These are phyloP conservation scores for Hypholoma sublateritium DNA, from an alignment of 768 basidiomycete species.

Conservation along the genomic window DNA sequence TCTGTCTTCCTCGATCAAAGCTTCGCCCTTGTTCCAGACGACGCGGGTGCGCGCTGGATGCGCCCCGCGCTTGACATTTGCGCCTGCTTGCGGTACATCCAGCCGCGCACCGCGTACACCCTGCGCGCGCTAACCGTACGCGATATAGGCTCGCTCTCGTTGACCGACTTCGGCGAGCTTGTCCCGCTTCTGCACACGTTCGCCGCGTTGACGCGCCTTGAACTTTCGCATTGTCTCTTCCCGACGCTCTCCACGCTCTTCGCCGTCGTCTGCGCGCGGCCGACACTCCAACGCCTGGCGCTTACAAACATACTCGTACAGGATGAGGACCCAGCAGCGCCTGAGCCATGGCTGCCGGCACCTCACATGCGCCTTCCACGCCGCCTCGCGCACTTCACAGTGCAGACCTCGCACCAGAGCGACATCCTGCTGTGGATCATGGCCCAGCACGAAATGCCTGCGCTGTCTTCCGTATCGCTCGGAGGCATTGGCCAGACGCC, in stretches of 20 bases:
- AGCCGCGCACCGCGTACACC: background rate
- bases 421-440: conserved; percentile 2
- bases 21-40: background rate
- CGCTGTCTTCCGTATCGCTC: background rate
- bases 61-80: conserved; percentile 1
- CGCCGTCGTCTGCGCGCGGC: background rate
- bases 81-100: background rate
- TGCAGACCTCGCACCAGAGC: conserved; percentile 4
- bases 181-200: background rate
- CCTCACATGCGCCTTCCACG: background rate
- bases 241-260: background rate
- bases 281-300: background rate
- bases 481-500: conserved; percentile 3
- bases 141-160: conserved; percentile 1
- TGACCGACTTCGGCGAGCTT: background rate
- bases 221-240: background rate
- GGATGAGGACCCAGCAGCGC: background rate
- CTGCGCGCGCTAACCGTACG: background rate
- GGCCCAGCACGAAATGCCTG: background rate
- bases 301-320: background rate
- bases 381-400: background rate
- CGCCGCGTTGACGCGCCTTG: background rate
- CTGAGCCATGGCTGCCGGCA: background rate
- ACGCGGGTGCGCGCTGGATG: background rate
- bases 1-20: background rate